These are phyloP conservation scores for Pisolithus thermaeus DNA, from an alignment of 1,284 basidiomycete genomes.

Conservation along the genomic window DNA sequence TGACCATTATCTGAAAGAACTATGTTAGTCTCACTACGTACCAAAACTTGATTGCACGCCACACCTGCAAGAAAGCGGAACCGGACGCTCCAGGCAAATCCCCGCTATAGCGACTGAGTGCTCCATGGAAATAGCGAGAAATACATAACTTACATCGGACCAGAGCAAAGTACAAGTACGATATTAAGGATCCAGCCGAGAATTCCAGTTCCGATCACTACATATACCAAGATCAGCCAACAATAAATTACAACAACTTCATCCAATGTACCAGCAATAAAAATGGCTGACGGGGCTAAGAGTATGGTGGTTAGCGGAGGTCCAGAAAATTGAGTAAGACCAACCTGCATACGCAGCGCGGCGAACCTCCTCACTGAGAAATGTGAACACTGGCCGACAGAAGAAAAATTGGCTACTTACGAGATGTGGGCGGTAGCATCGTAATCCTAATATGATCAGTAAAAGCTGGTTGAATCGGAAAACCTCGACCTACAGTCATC, in stretches of 20 bases:
- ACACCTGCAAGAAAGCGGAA: constrained; percentile 63
- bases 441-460: constrained; percentile 39
- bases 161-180: constrained; percentile 79
- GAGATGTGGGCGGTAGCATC: constrained; percentile 84
- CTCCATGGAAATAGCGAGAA: background rate
- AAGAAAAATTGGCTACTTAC: constrained; percentile 33
- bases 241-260: background rate
- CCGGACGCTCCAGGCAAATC: constrained; percentile 57
- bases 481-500: constrained; percentile 53
- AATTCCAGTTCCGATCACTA: constrained; percentile 78
- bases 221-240: background rate
- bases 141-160: constrained; percentile 47
- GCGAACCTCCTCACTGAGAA: constrained; percentile 73
- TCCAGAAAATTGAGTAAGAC: constrained; percentile 4
- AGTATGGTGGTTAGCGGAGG: constrained; percentile 5
- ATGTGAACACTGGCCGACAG: background rate
- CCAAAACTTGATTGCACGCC: background rate
- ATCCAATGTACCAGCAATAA: constrained; percentile 54
- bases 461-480: background rate
- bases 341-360: constrained; percentile 80
- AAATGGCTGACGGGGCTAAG: constrained; percentile 70
- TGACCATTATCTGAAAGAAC: constrained; percentile 54
- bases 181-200: constrained; percentile 83
- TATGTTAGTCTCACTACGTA: background rate
- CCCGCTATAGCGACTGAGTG: constrained; percentile 32